Evolutionary conservation across 1,284 basidiomycete genomes (phyloP), one percentile per base, ranked within the genome.

Genomic region (Ustilago lituana): DNA sequence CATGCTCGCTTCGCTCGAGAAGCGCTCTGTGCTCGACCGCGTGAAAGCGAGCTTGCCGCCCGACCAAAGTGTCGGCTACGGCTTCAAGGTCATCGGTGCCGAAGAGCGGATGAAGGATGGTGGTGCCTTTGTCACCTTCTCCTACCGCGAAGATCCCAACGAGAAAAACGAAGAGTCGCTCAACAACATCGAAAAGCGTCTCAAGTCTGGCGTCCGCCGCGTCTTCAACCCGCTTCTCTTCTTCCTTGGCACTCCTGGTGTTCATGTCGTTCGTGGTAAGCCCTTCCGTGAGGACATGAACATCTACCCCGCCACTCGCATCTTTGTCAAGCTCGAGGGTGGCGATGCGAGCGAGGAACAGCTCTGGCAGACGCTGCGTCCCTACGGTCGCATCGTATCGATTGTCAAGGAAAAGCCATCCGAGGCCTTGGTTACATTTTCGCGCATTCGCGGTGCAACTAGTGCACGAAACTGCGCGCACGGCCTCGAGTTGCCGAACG

Each of bases 391-490:
- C 38, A 91, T 97, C 52, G 79, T 85, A 40, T 87, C 91, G 65
- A 86, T 97, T 29, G 83, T 84, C 1, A 68, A 66, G 20, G 62
- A 72, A 19, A 69, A 68, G 36, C 52, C 64, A 1, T 60, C 55
- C 8, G 66, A 72, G 38, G 76, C 76, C 9, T 36, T 62, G 4
- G 70, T 77, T 33, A 71, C 61, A 23, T 79, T 74, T 33, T 57
- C 68, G 2, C 67, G 68, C 23, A 73, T 91, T 23, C 87, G 88
- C 20, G 87, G 90, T 1, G 91, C 94, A 1, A 87, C 90, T 0
- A 87, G 90, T 32, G 93, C 94, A 0, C 89, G 90, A 48, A 97
- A 96, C 80, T 90, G 89, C 58, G 83, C 94, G 1, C 91, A 98
- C 78, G 91, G 92, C 2, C 84, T 89, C 27, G 83, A 84, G 19